These are phyloP conservation scores for Ogataea corticis DNA, from an alignment of 805 yeast species.

Conservation along the genomic window DNA sequence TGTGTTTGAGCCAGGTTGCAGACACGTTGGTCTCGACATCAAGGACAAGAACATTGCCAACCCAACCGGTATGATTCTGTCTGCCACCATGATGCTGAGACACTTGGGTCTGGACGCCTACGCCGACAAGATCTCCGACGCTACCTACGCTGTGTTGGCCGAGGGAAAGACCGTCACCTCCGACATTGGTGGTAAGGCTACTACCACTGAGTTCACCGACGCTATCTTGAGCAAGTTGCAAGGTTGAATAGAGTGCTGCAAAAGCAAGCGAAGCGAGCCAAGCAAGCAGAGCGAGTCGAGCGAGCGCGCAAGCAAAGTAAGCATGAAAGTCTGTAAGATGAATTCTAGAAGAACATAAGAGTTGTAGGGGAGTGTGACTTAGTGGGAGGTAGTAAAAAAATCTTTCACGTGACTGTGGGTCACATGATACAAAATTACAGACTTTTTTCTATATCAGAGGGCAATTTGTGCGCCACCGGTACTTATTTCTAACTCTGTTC, in stretches of 20 bases:
- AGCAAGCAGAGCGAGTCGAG: not conserved
- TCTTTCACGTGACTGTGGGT: no score
- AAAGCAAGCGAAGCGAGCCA: not conserved
- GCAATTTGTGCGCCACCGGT: no score
- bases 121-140: slow-evolving; percentile 85
- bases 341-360: no score
- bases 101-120: slow-evolving; percentile 85
- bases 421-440: no score
- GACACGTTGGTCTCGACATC: slow-evolving; percentile 98
- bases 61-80: slow-evolving; percentile 96
- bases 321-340: no score
- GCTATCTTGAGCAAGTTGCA: slow-evolving; percentile 79
- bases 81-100: slow-evolving; percentile 89
- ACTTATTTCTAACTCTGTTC: not conserved
- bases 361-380: no score
- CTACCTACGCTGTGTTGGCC: slow-evolving; percentile 85
- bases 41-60: slow-evolving; percentile 93
- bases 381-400: no score
- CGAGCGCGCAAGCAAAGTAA: no score
- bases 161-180: slow-evolving; percentile 84
- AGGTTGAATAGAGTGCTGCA: slow-evolving; percentile 14
- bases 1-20: slow-evolving; percentile 98
- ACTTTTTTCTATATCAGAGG: no score
- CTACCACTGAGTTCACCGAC: slow-evolving; percentile 92
- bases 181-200: slow-evolving; percentile 87